Evolutionary conservation across 306 rosid species (phyloP).

Genomic region (Geum urbanum): DNA sequence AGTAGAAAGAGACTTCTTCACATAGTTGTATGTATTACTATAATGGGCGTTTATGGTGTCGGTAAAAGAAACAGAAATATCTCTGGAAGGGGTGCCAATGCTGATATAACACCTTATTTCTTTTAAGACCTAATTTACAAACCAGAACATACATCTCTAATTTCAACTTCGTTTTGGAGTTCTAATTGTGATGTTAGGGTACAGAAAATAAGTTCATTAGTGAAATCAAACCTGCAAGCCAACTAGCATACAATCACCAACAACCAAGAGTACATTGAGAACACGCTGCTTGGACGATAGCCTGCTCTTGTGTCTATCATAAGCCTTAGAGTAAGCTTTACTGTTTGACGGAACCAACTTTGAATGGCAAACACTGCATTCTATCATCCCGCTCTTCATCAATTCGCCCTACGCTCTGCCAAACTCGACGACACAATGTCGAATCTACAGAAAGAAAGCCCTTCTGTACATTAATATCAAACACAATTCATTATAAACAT

Average conservation of each 20-base stretch:
- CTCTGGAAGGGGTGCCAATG: background rate
- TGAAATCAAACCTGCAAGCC: slow-evolving; percentile 75
- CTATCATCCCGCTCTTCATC: slow-evolving; percentile 83
- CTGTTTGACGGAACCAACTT: slow-evolving; percentile 69
- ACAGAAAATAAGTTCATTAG: slow-evolving; percentile 13
- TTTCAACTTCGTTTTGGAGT: background rate
- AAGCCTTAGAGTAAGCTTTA: slow-evolving; percentile 75
- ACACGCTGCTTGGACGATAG: slow-evolving; percentile 76
- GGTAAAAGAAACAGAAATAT: background rate
- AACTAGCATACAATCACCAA: slow-evolving; percentile 91
- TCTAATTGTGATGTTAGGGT: background rate
- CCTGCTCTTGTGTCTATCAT: slow-evolving; percentile 78
- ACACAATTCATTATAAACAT: background rate
- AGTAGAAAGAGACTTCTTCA: background rate
- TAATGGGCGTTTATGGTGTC: background rate
- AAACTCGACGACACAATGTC: slow-evolving; percentile 32
- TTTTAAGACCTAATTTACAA: background rate
- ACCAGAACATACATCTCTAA: background rate
- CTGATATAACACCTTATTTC: background rate
- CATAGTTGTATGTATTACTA: background rate
- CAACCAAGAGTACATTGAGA: slow-evolving; percentile 78
- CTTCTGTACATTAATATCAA: background rate
- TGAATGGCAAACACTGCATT: slow-evolving; percentile 96
- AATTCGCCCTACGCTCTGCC: slow-evolving; percentile 28
- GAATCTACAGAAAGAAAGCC: slow-evolving; percentile 36